Base-by-base conservation (phyloP, 2,329 filamentous ascomycete species). In the Hypoxylon sp. region DNA sequence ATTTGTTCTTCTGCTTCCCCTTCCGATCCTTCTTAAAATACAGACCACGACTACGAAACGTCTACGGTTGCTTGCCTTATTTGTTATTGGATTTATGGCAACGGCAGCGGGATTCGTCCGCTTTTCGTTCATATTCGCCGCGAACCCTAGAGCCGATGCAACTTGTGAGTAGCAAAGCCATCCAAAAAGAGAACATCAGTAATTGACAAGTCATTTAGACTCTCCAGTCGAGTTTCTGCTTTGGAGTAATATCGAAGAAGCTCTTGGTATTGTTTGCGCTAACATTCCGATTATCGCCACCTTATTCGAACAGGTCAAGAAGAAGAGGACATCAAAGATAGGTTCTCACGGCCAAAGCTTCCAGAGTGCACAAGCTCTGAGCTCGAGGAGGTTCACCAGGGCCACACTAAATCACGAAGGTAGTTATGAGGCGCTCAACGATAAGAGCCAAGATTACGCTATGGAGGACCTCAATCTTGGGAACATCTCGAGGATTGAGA, bases 221-320 rank as follows among this genome's bases (percentile, higher is more conserved):
- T 56, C 52, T 10, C 30, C 52, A 17, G 52, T 56, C 17, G 52
- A 56, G 30, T 56, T 56, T 28, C 25, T 56, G 13, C 38, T 56
- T n/a, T 56, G 52, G 52, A 56, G 52, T n/a, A 56, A 56, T 34
- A 56, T 56, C 3, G 52, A 56, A 34, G 52, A 56, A 34, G 52
- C 52, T 5, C 52, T 56, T 56, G 52, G 52, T 11, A 56, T 56
- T 34, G 41, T 56, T 25, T 56, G 52, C 17, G 52, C 52, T 9
- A 56, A 56, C 10, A 56, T 56, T 5, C 52, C 52, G 11, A 45
- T 56, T 11, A 56, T 56, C 6, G 52, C 52, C 9, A 56, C 52
- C 11, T 5, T 56, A 7, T 46, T 56, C 25, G 52, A 56, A 34
- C 28, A 13, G 19, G 21, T 7, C 28, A 46, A 23, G 41, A 56